Evolutionary conservation across 441 rosid genomes (phyloP), one percentile per base, ranked within the genome.

Genomic region (Corymbia citriodora): DNA sequence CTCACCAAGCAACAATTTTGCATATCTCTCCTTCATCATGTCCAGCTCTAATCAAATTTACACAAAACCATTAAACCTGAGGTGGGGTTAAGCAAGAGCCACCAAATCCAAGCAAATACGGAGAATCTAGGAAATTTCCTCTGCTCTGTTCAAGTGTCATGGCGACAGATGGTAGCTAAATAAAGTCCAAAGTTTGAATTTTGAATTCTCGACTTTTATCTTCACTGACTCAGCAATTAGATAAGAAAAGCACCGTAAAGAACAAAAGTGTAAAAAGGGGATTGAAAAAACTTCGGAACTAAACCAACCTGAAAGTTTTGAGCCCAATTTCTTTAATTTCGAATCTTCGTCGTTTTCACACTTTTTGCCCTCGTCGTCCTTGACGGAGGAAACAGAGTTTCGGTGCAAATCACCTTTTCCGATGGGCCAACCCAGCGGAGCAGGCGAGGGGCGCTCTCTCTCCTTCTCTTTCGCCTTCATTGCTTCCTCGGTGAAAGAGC

Each of bases 381-480:
- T 92, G 52, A 74, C 91, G 90, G 89, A 90, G 57, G 93, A 92
- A 89, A 79, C 90, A 1, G 94, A 92, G 85, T 82, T 90, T 55
- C 91, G 93, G 13, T 94, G 91, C 81, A 95, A 93, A 5, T 93
- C 94, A 55, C 98, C 95, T 94, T 96, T 96, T 92, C 95, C 94
- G 68, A 97, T 96, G 23, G 99, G 99, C 99, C 99, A 97, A 89
- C 99, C 99, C 90, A 97, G 90, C 90, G 95, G 95, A 91, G 97
- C 87, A 8, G 94, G 93, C 49, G 92, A 88, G 72, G 92, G 89
- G 45, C 93, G 91, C 65, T 74, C 92, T 13, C 27, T 68, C 16
- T 90, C 93, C 52, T 92, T 93, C 86, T 79, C 52, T 79, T 40
- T 79, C 50, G 52, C 85, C 52, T 40, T 79, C 85, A 25, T 79